A percentile compares a stretch with the other conserved stretches of the same genome.
Conservation (phyloP, 2,329 filamentous ascomycete genomes). For the Sarocladium kiliense region DNA sequence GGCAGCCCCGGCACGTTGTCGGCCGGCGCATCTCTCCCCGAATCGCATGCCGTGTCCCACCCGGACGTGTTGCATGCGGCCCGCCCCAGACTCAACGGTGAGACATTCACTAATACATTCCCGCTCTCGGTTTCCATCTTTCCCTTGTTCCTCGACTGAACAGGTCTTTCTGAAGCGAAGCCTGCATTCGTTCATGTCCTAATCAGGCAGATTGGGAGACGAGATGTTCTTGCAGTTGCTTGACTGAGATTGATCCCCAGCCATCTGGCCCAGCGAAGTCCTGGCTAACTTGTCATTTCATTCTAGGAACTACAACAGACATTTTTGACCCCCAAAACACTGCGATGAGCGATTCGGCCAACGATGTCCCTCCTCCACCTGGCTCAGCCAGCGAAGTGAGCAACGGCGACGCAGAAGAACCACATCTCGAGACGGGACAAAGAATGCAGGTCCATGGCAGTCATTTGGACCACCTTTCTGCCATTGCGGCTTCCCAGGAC, state of each 20-base stretch:
- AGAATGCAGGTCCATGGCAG: too few species aligned
- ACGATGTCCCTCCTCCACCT: slow-evolving; percentile 20
- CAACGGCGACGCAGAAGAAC: slow-evolving; percentile 12
- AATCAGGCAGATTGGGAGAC: too few species aligned
- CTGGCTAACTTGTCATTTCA: not conserved
- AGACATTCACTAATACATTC: not conserved
- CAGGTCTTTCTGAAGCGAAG: too few species aligned
- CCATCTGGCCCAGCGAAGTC: too few species aligned
- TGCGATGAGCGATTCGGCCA: slow-evolving; percentile 19
- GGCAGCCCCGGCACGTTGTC: not conserved
- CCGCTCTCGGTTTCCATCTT: not conserved
- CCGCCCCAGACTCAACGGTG: slow-evolving; percentile 16
- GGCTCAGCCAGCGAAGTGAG: slow-evolving; percentile 19
- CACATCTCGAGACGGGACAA: slow-evolving; percentile 20
- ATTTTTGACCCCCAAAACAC: slow-evolving; percentile 20
- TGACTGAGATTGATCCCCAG: too few species aligned
- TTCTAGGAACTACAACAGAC: not conserved
- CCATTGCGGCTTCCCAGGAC: slow-evolving; percentile 50
- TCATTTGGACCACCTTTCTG: slow-evolving; percentile 53
- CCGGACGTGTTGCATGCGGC: slow-evolving; percentile 11
- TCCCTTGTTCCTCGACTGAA: not conserved
- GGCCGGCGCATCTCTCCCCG: not conserved
- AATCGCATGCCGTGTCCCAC: slow-evolving; percentile 5
- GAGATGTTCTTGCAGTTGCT: too few species aligned
- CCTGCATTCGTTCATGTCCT: too few species aligned